phyloP scores from a whole-genome alignment of 768 basidiomycete species.

The Boletus sp. region DNA sequence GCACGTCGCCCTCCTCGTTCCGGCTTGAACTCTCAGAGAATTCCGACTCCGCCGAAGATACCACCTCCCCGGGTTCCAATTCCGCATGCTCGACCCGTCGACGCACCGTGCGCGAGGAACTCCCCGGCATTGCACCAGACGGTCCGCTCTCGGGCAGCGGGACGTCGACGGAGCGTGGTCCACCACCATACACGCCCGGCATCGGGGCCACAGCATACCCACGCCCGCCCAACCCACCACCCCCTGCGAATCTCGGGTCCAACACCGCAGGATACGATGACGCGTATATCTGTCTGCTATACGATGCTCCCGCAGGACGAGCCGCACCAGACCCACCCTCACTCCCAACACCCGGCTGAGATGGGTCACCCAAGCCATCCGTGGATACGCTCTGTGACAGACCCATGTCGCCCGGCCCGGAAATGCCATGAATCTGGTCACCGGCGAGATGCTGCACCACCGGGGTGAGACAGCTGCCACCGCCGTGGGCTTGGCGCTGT shows the following conservation, averaged over 20 bases:
- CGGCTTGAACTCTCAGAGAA: constrained; percentile 25
- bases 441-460: constrained; percentile 1
- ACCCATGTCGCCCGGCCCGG: constrained; percentile 20
- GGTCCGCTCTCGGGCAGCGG: background rate
- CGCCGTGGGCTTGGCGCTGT: constrained; percentile 15
- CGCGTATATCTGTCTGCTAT: background rate
- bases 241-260: constrained; percentile 11
- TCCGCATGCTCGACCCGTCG: constrained; percentile 5
- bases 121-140: background rate
- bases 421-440: constrained; percentile 18
- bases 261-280: constrained; percentile 12
- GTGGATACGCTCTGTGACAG: constrained; percentile 8
- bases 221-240: background rate
- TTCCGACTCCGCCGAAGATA: constrained; percentile 23
- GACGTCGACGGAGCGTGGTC: background rate
- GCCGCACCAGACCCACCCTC: constrained; percentile 20
- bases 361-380: constrained; percentile 16
- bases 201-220: background rate
- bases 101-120: background rate
- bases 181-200: background rate
- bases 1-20: constrained; percentile 13
- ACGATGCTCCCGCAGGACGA: constrained; percentile 3
- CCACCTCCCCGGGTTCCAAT: constrained; percentile 28
- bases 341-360: constrained; percentile 16
- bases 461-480: background rate